Base-by-base conservation (phyloP, 306 rosid species). In the Cucurbita argyrosperma region DNA sequence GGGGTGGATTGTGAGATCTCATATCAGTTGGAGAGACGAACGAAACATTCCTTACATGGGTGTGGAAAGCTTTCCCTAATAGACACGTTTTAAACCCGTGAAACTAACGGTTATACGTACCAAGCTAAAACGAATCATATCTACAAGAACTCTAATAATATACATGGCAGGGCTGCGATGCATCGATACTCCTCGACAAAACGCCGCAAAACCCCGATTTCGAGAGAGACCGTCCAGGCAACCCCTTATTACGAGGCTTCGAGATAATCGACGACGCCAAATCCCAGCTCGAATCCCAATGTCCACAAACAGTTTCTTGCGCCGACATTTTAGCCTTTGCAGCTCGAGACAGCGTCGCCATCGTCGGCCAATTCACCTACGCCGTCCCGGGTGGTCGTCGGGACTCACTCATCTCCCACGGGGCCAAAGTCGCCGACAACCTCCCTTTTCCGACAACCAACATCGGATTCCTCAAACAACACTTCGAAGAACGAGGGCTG, bases 271-370 rank as follows among this genome's bases (percentile, higher is more conserved):
- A 73, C 53, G 38, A 53, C 3, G 72, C 72, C 40, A 75, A 75
- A 61, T 43, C 72, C 78, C 8, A 75, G 19, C 52, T 75, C 16
- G 78, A 75, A 61, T 8, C 51, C 2, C 15, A 3, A 4, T 75
- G 78, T 42, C 56, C 56, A 6, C 59, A 30, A 10, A 75, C 78
- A 5, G 78, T 75, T 18, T 61, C 78, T 0, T 75, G 78, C 7
- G 78, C 78, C 1, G 78, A 75, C 39, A 61, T 75, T 9, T 5
- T 75, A 23, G 78, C 78, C 21, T 75, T 75, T 1, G 78, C 78
- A 1, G 78, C 71, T 15, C 78, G 78, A 0, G 78, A 75, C 35
- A 75, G 78, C 49, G 71, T 49, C 10, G 19, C 47, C 7, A n/a
- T 7, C 56, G 37, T 21, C 71, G 71, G 78, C 38, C 71, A 68